Base-by-base conservation (phyloP, 1,284 basidiomycete genomes). In the Malassezia cuniculi region DNA sequence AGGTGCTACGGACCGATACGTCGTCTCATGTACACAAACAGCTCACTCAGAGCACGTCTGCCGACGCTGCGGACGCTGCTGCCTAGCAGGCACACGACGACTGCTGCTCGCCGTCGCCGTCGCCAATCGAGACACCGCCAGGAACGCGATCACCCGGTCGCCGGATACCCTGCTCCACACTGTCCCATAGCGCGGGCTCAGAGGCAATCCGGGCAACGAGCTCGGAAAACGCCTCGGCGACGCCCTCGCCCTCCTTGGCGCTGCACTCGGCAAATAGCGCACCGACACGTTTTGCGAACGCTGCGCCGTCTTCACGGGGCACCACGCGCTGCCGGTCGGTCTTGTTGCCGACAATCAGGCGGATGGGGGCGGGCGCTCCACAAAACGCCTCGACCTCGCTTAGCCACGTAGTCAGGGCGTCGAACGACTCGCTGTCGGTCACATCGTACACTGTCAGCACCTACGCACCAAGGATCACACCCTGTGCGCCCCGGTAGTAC, bases 341-440 rank as follows among this genome's bases (percentile, higher is more conserved):
- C 70, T 95, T 97, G 71, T 97, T 97, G 6, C 75, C 76, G 2
- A 95, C 86, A 19, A 97, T 76, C 57, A 95, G 85, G 75, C 87
- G 85, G 34, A 89, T 83, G n/a, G 93, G 84, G 6, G 80, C 79
- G 5, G 50, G 36, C 19, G 47, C 53, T 7, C 52, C 54, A 34
- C 89, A 84, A 62, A 94, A 95, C 17, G 84, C 90, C 60, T 93
- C 85, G 8, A 97, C 78, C 67, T 97, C 90, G 36, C 78, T 78
- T 68, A 84, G 86, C 90, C 93, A 97, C 39, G 79, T 75, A 10
- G 85, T 80, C 11, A 95, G 75, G 10, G 85, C 82, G 31, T 93
- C 86, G 62, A 93, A 97, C 0, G 86, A 82, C 60, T 83, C 80
- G 24, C 85, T 75, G 54, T 81, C 85, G 3, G 89, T 78, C 14